A percentile compares a stretch with the other conserved stretches of the same genome.
These are phyloP conservation scores for Punctularia strigosozonata DNA, from an alignment of 768 basidiomycete genomes.

Conservation along the genomic window DNA sequence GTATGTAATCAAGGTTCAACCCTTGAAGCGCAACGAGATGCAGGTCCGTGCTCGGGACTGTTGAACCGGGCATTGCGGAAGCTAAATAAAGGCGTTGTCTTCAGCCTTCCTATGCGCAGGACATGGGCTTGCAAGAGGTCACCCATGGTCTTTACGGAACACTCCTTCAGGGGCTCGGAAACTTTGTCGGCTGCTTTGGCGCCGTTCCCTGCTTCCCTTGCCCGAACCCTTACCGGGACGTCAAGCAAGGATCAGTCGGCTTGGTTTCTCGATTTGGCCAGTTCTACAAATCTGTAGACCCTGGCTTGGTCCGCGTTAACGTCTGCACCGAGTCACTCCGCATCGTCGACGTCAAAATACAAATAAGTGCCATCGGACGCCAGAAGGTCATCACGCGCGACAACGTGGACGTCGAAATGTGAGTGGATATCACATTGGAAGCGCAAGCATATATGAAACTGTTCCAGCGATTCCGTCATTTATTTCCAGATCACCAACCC, in stretches of 20 bases:
- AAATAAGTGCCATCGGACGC: slow-evolving; percentile 78
- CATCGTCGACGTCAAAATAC: slow-evolving; percentile 91
- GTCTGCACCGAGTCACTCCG: slow-evolving; percentile 86
- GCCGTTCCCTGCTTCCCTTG: slow-evolving; percentile 76
- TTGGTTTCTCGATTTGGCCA: slow-evolving; percentile 89
- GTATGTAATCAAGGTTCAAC: slow-evolving; percentile 78
- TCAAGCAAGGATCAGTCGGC: slow-evolving; percentile 84
- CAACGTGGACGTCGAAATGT: slow-evolving; percentile 94
- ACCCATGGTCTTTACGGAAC: slow-evolving; percentile 83
- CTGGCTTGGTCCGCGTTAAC: slow-evolving; percentile 85
- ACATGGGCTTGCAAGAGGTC: slow-evolving; percentile 65
- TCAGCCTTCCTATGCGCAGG: slow-evolving; percentile 88
- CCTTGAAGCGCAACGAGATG: slow-evolving; percentile 77
- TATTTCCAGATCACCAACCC: slow-evolving; percentile 87
- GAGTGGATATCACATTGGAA: background rate
- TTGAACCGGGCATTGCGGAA: background rate
- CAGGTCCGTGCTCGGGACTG: slow-evolving; percentile 36
- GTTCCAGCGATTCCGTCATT: slow-evolving; percentile 73
- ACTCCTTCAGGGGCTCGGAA: slow-evolving; percentile 60
- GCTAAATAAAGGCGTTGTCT: slow-evolving; percentile 9
- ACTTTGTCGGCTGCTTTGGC: slow-evolving; percentile 53
- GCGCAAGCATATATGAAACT: background rate
- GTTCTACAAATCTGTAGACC: slow-evolving; percentile 94
- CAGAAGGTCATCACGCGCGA: slow-evolving; percentile 91
- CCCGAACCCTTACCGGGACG: slow-evolving; percentile 79